Evolutionary conservation across 116 monocot species (phyloP), one percentile per base, ranked within the genome.

Genomic region (Posidonia oceanica): DNA sequence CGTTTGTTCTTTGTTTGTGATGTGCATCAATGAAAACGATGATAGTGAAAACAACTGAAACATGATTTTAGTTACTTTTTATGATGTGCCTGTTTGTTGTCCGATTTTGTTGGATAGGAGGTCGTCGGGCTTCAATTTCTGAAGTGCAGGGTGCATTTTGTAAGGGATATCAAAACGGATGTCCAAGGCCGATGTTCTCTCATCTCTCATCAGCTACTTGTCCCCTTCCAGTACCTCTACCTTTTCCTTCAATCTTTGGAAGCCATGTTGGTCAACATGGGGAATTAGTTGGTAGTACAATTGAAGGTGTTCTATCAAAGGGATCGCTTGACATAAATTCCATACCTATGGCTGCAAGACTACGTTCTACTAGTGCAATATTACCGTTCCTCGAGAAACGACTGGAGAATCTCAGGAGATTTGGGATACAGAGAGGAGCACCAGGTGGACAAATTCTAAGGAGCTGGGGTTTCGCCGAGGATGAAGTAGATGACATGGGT

Each of bases 211-310:
- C 76, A 4, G 72, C 90, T 13, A 71, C 73, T 11, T 89, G 81
- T 74, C 98, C 98, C 5, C 87, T 92, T 55, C 87, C 98, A 29
- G 78, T 98, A 63, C 98, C 93, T 13, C 75, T 98, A 14, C 84
- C 98, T 4, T 98, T 98, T 68, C 93, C 93, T 13, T 81, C 92
- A 53, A 86, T 98, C 16, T 98, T 98, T 52, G 36, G 73, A 57
- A 66, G 71, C 52, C 72, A 61, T 21, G 70, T 91, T 7, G 96
- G 88, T 54, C 68, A 41, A 29, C 78, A 72, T n/a, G 91, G 96
- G 18, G 96, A 88, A 68, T 52, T 85, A 51, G 67, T 80, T 13
- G 61, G 4, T 2, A 3, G 54, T 51, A 58, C 56, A 42, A 1
- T 21, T 21, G 40, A 68, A 60, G 68, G 66, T 12, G 37, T 40